phyloP scores from a whole-genome alignment of 2,329 filamentous ascomycete genomes.

The Balansia obtecta region DNA sequence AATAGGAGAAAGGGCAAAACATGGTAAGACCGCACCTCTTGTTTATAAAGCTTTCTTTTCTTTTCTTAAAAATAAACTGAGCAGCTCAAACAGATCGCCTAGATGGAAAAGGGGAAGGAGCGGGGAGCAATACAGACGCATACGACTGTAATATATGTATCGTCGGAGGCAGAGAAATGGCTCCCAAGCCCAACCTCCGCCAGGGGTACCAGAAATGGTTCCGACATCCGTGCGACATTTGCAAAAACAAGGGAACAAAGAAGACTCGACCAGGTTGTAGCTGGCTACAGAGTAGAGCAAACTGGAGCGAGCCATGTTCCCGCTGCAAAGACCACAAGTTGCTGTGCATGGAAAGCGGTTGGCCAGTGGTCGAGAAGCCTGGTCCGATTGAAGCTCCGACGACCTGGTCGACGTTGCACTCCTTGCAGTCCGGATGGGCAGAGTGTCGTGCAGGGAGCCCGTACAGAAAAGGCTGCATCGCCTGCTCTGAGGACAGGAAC shows the following conservation, averaged over 20 bases:
- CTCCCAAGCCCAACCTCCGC: constrained; percentile 8
- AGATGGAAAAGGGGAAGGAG: background rate
- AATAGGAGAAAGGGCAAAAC: constrained; percentile 5
- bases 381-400: constrained; percentile 3
- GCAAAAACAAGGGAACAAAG: constrained; percentile 8
- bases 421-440: constrained; percentile 8
- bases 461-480: constrained; percentile 9
- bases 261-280: constrained; percentile 8
- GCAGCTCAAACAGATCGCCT: background rate
- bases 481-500: constrained; percentile 5
- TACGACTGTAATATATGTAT: background rate
- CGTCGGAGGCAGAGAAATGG: background rate
- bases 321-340: constrained; percentile 10
- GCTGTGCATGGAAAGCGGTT: constrained; percentile 11
- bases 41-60: background rate
- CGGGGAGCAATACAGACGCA: background rate
- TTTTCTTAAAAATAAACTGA: too few species aligned
- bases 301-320: constrained; percentile 12
- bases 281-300: constrained; percentile 11
- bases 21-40: background rate
- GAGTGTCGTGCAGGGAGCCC: constrained; percentile 9
- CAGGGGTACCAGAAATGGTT: constrained; percentile 11
- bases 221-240: constrained; percentile 14
- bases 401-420: constrained; percentile 8
- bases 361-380: constrained; percentile 7